Conservation (phyloP, 2,329 filamentous ascomycete species). For the Diaporthe amygdali region DNA sequence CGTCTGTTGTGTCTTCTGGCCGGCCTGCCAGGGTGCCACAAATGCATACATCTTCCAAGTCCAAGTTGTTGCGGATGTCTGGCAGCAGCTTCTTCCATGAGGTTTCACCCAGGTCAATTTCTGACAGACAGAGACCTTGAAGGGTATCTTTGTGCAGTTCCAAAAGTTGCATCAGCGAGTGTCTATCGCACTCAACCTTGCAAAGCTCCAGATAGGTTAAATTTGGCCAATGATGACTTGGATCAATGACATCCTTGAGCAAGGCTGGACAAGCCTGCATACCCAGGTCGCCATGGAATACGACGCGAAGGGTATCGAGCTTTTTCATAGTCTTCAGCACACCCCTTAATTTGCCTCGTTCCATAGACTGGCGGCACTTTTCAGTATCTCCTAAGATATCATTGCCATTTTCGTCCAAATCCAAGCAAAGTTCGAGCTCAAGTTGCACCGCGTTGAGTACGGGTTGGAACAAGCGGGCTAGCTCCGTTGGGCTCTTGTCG, state of each 20-base stretch:
- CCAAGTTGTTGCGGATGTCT: background rate
- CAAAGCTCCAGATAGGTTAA: background rate
- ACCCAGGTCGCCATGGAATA: background rate
- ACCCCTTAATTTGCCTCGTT: background rate
- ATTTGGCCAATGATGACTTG: background rate
- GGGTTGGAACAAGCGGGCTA: background rate
- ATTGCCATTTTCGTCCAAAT: background rate
- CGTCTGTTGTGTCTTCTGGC: background rate
- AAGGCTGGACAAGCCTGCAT: background rate
- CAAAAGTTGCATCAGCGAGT: background rate
- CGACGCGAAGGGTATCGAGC: background rate
- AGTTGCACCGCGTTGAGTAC: background rate
- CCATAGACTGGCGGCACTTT: background rate
- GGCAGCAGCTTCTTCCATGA: background rate
- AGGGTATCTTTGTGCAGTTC: background rate
- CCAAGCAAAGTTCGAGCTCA: background rate
- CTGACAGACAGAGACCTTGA: background rate
- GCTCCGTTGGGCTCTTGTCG: background rate
- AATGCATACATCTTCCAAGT: background rate
- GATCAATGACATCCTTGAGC: background rate
- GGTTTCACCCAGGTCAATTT: background rate
- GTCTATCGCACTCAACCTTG: background rate
- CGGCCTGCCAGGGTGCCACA: background rate
- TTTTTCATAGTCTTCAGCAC: background rate
- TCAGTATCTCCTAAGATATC: background rate